These are phyloP conservation scores for Gaillardinia entomophila DNA, from an alignment of 805 yeast species.

Conservation along the genomic window DNA sequence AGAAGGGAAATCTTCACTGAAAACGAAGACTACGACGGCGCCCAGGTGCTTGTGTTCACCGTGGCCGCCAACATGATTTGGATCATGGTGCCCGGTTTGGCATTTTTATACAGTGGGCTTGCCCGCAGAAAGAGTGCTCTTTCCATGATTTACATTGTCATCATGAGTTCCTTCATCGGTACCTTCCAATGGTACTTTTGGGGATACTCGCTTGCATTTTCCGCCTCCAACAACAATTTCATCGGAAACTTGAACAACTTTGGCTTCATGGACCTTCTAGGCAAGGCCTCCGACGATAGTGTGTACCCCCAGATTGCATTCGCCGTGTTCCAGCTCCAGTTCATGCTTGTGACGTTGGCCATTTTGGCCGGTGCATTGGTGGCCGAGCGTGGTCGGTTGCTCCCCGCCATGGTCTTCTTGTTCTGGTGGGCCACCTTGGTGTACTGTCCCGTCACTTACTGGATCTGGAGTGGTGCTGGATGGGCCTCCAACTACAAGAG, in stretches of 20 bases:
- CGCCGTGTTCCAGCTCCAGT: constrained; percentile 87
- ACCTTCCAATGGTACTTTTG: constrained; percentile 94
- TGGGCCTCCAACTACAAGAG: constrained; percentile 77
- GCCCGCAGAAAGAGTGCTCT: constrained; percentile 88
- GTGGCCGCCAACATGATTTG: constrained; percentile 68
- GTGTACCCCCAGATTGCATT: constrained; percentile 78
- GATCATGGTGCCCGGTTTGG: constrained; percentile 93
- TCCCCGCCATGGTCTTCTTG: constrained; percentile 76
- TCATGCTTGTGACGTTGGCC: constrained; percentile 85
- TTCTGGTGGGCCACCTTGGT: constrained; percentile 90
- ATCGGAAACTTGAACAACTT: constrained; percentile 83
- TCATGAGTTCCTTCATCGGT: constrained; percentile 68
- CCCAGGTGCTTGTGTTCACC: constrained; percentile 38
- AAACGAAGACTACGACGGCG: constrained; percentile 22
- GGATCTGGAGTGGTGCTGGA: constrained; percentile 90
- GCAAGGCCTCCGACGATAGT: constrained; percentile 26
- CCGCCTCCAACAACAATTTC: constrained; percentile 73
- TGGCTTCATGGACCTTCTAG: constrained; percentile 74
- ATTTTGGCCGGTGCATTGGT: constrained; percentile 82
- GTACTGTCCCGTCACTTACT: constrained; percentile 90
- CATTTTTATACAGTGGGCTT: constrained; percentile 85
- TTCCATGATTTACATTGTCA: constrained; percentile 75
- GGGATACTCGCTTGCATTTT: constrained; percentile 94
- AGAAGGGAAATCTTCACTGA: constrained; percentile 30
- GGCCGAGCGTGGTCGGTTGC: constrained; percentile 87